These are phyloP conservation scores for Candida jianshihensis DNA, from an alignment of 805 yeast genomes.

Conservation along the genomic window DNA sequence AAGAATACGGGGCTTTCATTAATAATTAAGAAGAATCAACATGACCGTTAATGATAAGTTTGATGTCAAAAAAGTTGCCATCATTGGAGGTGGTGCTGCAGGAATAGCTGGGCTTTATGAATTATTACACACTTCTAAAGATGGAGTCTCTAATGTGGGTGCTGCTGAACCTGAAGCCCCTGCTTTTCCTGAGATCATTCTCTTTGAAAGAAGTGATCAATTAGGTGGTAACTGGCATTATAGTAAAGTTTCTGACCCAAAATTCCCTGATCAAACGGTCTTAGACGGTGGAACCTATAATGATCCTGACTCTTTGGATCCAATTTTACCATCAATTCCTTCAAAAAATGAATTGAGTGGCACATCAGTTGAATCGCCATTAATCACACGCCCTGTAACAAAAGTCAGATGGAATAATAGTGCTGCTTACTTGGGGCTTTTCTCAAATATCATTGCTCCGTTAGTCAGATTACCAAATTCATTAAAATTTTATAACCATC, in stretches of 20 bases:
- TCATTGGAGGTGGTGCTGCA: constrained; percentile 27
- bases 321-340: neutral
- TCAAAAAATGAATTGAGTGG: neutral
- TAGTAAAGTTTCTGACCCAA: neutral
- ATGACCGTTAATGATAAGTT: constrained; percentile 1
- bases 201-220: constrained; percentile 1
- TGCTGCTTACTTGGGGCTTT: constrained; percentile 2
- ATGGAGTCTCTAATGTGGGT: constrained; percentile 21
- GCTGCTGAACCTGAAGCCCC: neutral
- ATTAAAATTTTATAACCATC: neutral
- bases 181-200: neutral
- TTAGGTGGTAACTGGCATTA: constrained; percentile 3
- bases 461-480: constrained; percentile 1
- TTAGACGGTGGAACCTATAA: constrained; percentile 1
- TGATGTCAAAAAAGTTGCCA: constrained; percentile 19
- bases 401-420: constrained; percentile 2
- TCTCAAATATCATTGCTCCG: neutral
- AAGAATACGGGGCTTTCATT: too few relatives aligned
- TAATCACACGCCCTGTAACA: neutral
- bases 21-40: neutral
- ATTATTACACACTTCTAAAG: constrained; percentile 20
- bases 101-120: constrained; percentile 24
- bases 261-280: neutral
- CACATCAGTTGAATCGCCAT: neutral
- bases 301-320: neutral